These are phyloP conservation scores for Pleurotus ostreatus DNA, from an alignment of 768 basidiomycete species.

Conservation along the genomic window DNA sequence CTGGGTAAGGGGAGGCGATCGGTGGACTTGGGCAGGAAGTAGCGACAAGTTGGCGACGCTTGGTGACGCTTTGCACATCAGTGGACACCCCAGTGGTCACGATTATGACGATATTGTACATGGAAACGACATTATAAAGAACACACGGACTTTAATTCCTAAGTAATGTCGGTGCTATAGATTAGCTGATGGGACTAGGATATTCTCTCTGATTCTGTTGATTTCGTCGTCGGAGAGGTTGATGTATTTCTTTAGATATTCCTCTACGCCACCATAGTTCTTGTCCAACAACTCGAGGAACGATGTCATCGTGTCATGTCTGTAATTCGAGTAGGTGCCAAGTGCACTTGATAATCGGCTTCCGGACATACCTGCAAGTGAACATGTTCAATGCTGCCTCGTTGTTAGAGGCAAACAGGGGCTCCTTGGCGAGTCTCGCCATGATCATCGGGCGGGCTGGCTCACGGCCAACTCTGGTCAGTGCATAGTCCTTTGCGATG, in stretches of 20 bases:
- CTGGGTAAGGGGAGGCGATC: conserved; percentile 10
- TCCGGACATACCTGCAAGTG: conserved; percentile 56
- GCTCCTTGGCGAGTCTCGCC: conserved; percentile 62
- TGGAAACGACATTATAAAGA: background rate
- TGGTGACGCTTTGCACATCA: background rate
- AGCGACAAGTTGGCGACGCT: conserved; percentile 5
- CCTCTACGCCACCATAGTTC: conserved; percentile 66
- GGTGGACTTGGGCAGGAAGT: conserved; percentile 17
- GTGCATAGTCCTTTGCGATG: conserved; percentile 71
- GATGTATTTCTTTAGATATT: conserved; percentile 53
- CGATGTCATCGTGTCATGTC: conserved; percentile 74
- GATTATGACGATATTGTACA: conserved; percentile 1
- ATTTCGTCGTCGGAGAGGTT: conserved; percentile 64
- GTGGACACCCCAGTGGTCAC: background rate
- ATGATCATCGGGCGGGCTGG: conserved; percentile 71
- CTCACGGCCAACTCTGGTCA: conserved; percentile 77
- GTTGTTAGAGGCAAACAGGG: conserved; percentile 67
- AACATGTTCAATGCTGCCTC: conserved; percentile 83
- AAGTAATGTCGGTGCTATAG: conserved; percentile 12
- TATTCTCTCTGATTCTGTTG: conserved; percentile 49
- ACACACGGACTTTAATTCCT: background rate
- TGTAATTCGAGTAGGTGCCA: conserved; percentile 20
- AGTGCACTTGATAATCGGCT: background rate
- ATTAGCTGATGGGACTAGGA: conserved; percentile 34
- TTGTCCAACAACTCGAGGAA: conserved; percentile 58